Conservation (phyloP, 2,329 filamentous ascomycete species). For the Botrytis paeoniae region DNA sequence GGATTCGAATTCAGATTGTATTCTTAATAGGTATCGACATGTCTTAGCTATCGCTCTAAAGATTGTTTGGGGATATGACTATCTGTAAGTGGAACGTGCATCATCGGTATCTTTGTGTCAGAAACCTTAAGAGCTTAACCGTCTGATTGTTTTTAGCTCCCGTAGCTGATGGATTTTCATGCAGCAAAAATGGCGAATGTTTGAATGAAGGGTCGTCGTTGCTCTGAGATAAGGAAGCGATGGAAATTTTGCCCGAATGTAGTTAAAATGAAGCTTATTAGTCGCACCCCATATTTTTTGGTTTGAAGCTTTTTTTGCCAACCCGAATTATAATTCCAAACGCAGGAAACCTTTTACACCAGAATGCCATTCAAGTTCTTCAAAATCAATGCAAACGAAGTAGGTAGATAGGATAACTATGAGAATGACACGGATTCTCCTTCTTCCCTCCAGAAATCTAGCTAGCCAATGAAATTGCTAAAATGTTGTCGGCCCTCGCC, state of each 20-base stretch:
- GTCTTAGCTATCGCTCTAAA: not conserved
- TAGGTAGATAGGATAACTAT: not conserved
- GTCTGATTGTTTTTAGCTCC: not conserved
- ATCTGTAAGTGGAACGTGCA: not conserved
- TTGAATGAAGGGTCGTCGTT: slow-evolving; percentile 12
- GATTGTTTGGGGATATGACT: not conserved
- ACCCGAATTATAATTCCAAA: not conserved
- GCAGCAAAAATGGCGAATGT: not conserved
- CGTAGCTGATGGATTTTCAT: not conserved
- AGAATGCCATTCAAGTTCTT: not conserved
- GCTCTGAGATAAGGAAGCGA: slow-evolving; percentile 21
- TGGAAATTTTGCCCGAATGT: slow-evolving; percentile 25
- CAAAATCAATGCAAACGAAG: not conserved
- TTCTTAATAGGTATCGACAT: not conserved
- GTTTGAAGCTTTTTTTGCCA: not conserved
- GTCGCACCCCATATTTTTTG: not conserved
- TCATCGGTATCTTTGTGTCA: not conserved
- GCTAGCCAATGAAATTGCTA: not conserved
- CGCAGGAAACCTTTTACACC: not conserved
- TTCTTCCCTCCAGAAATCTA: too few relatives aligned
- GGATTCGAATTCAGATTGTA: not conserved
- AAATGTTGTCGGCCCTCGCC: not conserved
- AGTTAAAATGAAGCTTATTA: slow-evolving; percentile 22
- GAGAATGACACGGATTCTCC: not conserved
- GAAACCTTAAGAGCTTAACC: not conserved